Evolutionary conservation across 225 moss, liverwort and hornwort genomes (phyloP).

Genomic region (Takakia lepidozioides): DNA sequence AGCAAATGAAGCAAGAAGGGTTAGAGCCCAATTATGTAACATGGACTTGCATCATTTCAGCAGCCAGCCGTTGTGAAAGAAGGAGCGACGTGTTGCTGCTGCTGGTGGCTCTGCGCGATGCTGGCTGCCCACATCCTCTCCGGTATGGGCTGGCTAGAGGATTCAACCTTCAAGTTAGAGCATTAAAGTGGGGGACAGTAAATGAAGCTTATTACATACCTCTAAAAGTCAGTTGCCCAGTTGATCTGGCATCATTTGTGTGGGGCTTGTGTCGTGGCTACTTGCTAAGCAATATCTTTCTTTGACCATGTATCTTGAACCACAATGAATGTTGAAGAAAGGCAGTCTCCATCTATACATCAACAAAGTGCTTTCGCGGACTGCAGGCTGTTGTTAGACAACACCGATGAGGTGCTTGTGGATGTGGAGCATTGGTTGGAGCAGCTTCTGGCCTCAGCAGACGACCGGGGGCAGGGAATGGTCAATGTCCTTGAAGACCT

Average conservation of each 20-base stretch:
- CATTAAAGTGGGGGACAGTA: background rate
- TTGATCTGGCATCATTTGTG: too few relatives aligned
- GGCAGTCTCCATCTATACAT: too few relatives aligned
- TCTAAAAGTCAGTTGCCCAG: too few relatives aligned
- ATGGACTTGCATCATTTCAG: slow-evolving; percentile 77
- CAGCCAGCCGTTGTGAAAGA: slow-evolving; percentile 56
- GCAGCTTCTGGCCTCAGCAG: slow-evolving; percentile 31
- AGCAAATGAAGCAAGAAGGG: slow-evolving; percentile 53
- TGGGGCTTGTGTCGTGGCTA: too few relatives aligned
- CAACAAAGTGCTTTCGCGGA: too few relatives aligned
- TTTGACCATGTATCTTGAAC: too few relatives aligned
- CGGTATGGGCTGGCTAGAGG: slow-evolving; percentile 18
- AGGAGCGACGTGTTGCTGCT: slow-evolving; percentile 59
- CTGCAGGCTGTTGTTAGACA: slow-evolving; percentile 62
- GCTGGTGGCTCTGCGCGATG: slow-evolving; percentile 68
- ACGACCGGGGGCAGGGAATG: slow-evolving; percentile 70
- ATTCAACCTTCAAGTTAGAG: background rate
- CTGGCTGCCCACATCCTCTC: slow-evolving; percentile 71
- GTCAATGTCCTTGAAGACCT: slow-evolving; percentile 74
- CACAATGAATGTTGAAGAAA: too few relatives aligned
- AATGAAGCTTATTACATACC: too few relatives aligned
- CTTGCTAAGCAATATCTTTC: too few relatives aligned
- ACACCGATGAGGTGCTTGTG: slow-evolving; percentile 34
- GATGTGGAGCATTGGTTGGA: slow-evolving; percentile 61
- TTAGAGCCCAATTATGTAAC: slow-evolving; percentile 62